Evolutionary conservation across 345 rosid genomes (phyloP), one percentile per base, ranked within the genome.

Genomic region (Lepidium sativum): DNA sequence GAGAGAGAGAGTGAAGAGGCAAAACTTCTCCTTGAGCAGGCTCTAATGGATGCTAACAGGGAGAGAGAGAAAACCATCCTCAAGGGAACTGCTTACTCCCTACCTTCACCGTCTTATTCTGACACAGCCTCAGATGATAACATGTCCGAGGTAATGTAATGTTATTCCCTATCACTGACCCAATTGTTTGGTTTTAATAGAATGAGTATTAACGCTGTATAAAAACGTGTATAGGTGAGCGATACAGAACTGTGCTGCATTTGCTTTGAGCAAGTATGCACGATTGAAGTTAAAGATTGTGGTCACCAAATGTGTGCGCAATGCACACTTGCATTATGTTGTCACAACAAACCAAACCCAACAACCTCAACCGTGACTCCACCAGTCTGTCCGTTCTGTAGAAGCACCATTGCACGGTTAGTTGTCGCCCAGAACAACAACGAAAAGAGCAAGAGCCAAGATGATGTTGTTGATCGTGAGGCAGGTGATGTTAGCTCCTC

Each of bases 221-320:
- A 25, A 32, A 9, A 35, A 57, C 35, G 12, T 41, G 53, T 78
- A 76, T 83, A 94, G 99, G 81, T 54, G 41, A 88, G 89, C 39
- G 97, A 95, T 63, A 54, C 82, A 0, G 97, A 95, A 58, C 57
- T 91, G 39, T 95, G 99, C 75, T 88, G 92, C 74, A 95, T 95
- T 75, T 95, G 99, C 80, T 95, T 95, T 61, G 99, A 95, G 80
- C 97, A 91, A 55, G 83, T 79, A 10, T 94, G 99, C 61, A 91
- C 95, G 3, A 94, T 94, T 31, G 97, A 91, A 83, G 97, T 94
- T 4, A 84, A 86, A 64, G 79, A 74, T 69, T 94, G 99, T 12
- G 91, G 97, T 41, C 99, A 94, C 73, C 99, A 88, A 74, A 86
- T 94, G 97, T 94, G 99, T 67, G 99, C 99, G 37, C 92, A 84